A percentile compares a stretch with the other conserved stretches of the same genome.
Conservation (phyloP, 1,284 basidiomycete genomes). For the Gymnopus androsaceus region DNA sequence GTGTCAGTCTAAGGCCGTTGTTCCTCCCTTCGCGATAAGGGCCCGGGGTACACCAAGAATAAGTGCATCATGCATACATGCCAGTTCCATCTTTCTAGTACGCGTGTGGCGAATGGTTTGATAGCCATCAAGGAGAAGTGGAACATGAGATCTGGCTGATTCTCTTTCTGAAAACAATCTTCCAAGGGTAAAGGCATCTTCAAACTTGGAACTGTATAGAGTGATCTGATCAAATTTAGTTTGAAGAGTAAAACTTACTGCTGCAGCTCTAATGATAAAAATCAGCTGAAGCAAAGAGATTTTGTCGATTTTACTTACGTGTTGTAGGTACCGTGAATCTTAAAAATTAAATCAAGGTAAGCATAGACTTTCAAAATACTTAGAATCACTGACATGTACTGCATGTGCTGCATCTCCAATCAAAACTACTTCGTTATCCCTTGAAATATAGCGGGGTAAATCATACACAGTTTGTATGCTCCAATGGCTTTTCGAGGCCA, state of each 20-base stretch:
- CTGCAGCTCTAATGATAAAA: no score
- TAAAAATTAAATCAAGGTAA: not conserved
- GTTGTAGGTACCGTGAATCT: slow-evolving; percentile 21
- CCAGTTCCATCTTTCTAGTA: slow-evolving; percentile 10
- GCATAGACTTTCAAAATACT: not conserved
- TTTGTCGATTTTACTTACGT: slow-evolving; percentile 12
- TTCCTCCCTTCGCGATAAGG: slow-evolving; percentile 19
- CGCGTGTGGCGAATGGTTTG: slow-evolving; percentile 14
- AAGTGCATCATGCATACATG: slow-evolving; percentile 10
- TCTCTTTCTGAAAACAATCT: slow-evolving; percentile 18
- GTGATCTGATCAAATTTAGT: no score
- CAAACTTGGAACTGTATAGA: slow-evolving; percentile 13
- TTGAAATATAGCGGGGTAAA: slow-evolving; percentile 7
- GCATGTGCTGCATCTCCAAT: slow-evolving; percentile 23
- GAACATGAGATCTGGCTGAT: slow-evolving; percentile 11
- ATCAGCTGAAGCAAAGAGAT: not conserved
- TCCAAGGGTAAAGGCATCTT: slow-evolving; percentile 22
- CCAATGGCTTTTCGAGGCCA: slow-evolving; percentile 9
- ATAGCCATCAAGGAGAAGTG: slow-evolving; percentile 18
- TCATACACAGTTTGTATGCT: slow-evolving; percentile 16
- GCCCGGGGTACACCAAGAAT: slow-evolving; percentile 17
- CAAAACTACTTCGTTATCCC: slow-evolving; percentile 8
- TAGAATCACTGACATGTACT: slow-evolving; percentile 9
- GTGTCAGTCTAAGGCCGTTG: slow-evolving; percentile 9
- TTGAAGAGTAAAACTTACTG: not conserved